phyloP scores from a whole-genome alignment of 2,329 filamentous ascomycete genomes.

The Aureobasidium sp. region DNA sequence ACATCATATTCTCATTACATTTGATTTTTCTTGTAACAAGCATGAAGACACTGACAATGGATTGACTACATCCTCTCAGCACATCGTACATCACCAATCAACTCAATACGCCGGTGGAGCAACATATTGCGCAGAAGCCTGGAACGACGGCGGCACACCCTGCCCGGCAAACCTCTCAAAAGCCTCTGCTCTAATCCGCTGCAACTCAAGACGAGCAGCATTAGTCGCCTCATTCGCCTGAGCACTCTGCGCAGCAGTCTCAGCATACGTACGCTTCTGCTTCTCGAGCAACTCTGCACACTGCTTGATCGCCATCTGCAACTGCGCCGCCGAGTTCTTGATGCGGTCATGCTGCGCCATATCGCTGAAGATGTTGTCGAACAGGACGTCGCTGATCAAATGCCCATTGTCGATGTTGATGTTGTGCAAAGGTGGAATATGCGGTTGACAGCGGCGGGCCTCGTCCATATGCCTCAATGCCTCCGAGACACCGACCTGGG shows the following conservation, averaged over 20 bases:
- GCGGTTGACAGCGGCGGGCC: constrained; percentile 22
- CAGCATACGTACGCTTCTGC: background rate
- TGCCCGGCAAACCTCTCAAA: constrained; percentile 23
- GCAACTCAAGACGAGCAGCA: constrained; percentile 21
- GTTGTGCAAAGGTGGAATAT: constrained; percentile 19
- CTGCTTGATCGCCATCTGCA: constrained; percentile 16
- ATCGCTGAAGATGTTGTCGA: constrained; percentile 28
- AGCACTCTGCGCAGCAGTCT: background rate
- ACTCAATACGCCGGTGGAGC: background rate
- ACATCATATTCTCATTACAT: background rate
- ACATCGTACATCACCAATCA: too few relatives aligned
- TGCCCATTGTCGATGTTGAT: constrained; percentile 27
- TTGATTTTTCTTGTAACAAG: too few relatives aligned
- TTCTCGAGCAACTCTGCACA: constrained; percentile 1
- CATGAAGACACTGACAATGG: too few relatives aligned
- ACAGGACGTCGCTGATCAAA: constrained; percentile 25
- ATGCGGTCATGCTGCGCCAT: constrained; percentile 27
- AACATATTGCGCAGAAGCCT: background rate
- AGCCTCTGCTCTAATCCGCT: constrained; percentile 26
- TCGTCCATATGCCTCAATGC: constrained; percentile 28
- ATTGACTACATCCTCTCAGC: too few relatives aligned
- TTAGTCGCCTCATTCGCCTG: constrained; percentile 16
- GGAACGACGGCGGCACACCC: background rate
- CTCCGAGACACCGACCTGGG: constrained; percentile 39
- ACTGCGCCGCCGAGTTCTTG: constrained; percentile 20